Evolutionary conservation across 352 stramenopile species (phyloP).

Genomic region (Globisporangium barbulae): DNA sequence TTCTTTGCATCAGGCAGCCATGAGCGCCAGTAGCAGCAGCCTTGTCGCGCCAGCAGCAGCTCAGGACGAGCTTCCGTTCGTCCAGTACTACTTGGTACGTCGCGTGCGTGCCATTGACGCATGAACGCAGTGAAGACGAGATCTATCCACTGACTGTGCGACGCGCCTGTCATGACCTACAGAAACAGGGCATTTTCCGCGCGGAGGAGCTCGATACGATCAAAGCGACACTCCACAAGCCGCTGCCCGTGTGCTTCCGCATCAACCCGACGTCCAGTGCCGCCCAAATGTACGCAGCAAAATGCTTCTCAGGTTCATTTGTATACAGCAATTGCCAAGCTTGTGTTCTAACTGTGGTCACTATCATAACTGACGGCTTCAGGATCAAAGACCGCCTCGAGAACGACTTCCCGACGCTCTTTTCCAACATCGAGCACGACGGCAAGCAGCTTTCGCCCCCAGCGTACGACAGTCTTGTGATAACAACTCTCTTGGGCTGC

Average conservation of each 20-base stretch:
- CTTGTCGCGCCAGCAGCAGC: neutral
- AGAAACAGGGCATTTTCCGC: conserved; percentile 64
- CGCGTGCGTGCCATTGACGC: neutral
- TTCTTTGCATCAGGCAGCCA: neutral
- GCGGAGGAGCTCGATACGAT: conserved; percentile 37
- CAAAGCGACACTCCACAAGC: conserved; percentile 43
- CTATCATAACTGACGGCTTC: too few relatives aligned
- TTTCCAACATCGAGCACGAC: conserved; percentile 29
- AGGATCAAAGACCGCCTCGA: conserved; percentile 47
- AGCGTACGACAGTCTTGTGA: conserved; percentile 17
- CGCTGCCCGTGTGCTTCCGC: conserved; percentile 68
- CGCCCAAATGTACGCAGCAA: conserved; percentile 23
- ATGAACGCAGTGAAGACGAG: neutral
- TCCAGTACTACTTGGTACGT: conserved; percentile 70
- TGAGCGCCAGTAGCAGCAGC: neutral
- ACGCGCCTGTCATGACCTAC: neutral
- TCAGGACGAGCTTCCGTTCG: conserved; percentile 26
- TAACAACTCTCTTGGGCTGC: neutral
- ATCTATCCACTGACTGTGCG: conserved; percentile 1
- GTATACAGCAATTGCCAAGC: too few relatives aligned
- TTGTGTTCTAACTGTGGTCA: too few relatives aligned
- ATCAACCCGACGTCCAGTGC: conserved; percentile 46
- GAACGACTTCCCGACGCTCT: conserved; percentile 43
- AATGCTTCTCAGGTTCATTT: too few relatives aligned
- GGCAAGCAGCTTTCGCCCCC: conserved; percentile 34